These are phyloP conservation scores for Cutaneotrichosporon cyanovorans DNA, from an alignment of 1,284 basidiomycete genomes.

Conservation along the genomic window DNA sequence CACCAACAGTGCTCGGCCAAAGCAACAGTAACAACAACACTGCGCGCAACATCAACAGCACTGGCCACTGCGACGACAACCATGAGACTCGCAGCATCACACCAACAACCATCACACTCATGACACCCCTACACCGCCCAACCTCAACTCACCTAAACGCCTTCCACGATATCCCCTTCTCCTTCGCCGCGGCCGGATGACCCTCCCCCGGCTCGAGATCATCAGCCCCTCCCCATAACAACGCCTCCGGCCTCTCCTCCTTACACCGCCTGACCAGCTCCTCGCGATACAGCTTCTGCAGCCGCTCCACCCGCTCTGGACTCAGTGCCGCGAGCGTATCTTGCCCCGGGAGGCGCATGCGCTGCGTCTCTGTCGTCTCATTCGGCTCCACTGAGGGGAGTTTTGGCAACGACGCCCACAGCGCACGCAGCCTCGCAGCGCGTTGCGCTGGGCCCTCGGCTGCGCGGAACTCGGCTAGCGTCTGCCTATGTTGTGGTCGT, in stretches of 20 bases:
- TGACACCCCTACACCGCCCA: no score
- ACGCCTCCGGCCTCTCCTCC: conserved; percentile 37
- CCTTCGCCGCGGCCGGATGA: conserved; percentile 17
- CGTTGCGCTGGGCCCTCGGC: conserved; percentile 37
- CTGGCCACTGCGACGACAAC: no score
- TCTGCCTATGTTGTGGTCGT: not conserved
- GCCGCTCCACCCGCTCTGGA: conserved; percentile 59
- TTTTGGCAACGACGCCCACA: conserved; percentile 43
- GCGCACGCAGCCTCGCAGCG: conserved; percentile 35
- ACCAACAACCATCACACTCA: not conserved
- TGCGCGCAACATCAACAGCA: no score
- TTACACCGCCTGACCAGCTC: conserved; percentile 61
- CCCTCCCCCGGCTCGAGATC: conserved; percentile 36
- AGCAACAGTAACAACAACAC: no score
- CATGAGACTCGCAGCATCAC: no score
- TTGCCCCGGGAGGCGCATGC: conserved; percentile 43
- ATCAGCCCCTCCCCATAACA: conserved; percentile 49
- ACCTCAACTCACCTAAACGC: conserved; percentile 61
- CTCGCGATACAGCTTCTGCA: conserved; percentile 65
- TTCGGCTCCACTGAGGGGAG: conserved; percentile 27
- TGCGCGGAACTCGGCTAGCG: conserved; percentile 40
- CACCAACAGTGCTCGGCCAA: no score
- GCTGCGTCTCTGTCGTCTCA: conserved; percentile 30
- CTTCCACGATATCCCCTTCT: conserved; percentile 58
- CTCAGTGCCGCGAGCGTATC: conserved; percentile 50